phyloP scores from a whole-genome alignment of 768 basidiomycete species.

The Lactarius tabidus region DNA sequence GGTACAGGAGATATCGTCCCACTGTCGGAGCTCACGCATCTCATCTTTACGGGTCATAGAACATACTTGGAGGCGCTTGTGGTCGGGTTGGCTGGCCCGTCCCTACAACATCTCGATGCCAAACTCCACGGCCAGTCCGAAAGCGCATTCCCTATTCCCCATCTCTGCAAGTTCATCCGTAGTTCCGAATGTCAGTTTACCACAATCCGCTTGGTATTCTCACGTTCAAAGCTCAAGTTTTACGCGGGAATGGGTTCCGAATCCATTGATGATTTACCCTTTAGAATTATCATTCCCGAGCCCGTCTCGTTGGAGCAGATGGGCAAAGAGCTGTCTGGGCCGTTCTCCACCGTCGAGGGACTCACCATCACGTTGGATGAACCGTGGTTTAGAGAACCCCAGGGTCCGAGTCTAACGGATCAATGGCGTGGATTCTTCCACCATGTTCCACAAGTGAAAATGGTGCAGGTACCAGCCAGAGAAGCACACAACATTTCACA shows the following conservation, averaged over 20 bases:
- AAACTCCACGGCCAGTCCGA: background rate
- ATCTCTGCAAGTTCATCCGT: background rate
- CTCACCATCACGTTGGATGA: background rate
- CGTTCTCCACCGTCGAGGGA: background rate
- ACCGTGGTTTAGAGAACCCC: too few species aligned
- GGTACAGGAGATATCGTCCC: background rate
- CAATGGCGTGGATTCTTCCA: background rate
- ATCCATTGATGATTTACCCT: background rate
- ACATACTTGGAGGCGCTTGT: background rate
- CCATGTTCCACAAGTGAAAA: background rate
- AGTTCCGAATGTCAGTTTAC: background rate
- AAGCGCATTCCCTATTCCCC: background rate
- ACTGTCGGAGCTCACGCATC: background rate
- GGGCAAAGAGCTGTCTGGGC: background rate
- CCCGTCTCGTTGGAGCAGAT: background rate
- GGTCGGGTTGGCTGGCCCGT: background rate
- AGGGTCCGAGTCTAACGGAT: background rate
- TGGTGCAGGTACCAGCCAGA: background rate
- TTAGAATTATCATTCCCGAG: background rate
- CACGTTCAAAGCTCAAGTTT: fast-evolving
- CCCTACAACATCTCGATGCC: background rate
- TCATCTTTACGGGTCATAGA: background rate
- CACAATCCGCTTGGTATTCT: background rate
- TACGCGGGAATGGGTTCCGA: background rate
- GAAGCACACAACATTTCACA: background rate